phyloP scores from a whole-genome alignment of 1,139 yeast species.

The Suhomyces guaymorum region DNA sequence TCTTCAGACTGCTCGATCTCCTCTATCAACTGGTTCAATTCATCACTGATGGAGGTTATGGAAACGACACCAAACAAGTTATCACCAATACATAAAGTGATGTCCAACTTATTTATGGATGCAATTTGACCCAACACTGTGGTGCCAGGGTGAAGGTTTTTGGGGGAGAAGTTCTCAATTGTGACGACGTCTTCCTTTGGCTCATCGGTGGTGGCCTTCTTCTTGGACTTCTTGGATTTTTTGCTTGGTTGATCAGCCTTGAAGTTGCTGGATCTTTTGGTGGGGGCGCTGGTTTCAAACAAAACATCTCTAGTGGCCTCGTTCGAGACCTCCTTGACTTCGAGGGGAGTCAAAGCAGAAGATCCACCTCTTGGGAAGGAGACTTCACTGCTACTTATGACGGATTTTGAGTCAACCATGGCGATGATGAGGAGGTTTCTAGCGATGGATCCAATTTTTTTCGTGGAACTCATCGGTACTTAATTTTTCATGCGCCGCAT shows the following conservation, averaged over 20 bases:
- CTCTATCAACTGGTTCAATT: constrained; percentile 58
- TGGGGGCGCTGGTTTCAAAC: constrained; percentile 50
- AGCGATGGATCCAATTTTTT: constrained; percentile 10
- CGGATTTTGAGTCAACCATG: constrained; percentile 16
- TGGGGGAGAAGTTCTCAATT: constrained; percentile 63
- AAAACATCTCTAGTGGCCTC: constrained; percentile 89
- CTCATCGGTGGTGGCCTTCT: constrained; percentile 27
- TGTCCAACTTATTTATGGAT: constrained; percentile 59
- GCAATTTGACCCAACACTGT: constrained; percentile 74
- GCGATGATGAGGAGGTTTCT: constrained; percentile 4
- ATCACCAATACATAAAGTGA: constrained; percentile 78
- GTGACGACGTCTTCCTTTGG: constrained; percentile 34
- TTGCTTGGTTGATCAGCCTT: constrained; percentile 28
- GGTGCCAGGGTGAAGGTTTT: constrained; percentile 68
- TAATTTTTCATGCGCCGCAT: constrained; percentile 6
- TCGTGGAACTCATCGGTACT: constrained; percentile 11
- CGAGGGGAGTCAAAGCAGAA: constrained; percentile 81
- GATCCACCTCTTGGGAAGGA: constrained; percentile 97
- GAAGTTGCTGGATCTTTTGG: constrained; percentile 31
- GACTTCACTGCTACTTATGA: constrained; percentile 53
- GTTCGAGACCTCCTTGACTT: constrained; percentile 87
- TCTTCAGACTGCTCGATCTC: constrained; percentile 47
- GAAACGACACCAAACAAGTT: constrained; percentile 80
- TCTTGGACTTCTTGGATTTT: constrained; percentile 32
- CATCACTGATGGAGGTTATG: constrained; percentile 70